Percentiles rank a stretch among this genome's conserved stretches.
Evolutionary conservation across 1,284 basidiomycete species (phyloP).

Genomic region (Thelephora terrestris): DNA sequence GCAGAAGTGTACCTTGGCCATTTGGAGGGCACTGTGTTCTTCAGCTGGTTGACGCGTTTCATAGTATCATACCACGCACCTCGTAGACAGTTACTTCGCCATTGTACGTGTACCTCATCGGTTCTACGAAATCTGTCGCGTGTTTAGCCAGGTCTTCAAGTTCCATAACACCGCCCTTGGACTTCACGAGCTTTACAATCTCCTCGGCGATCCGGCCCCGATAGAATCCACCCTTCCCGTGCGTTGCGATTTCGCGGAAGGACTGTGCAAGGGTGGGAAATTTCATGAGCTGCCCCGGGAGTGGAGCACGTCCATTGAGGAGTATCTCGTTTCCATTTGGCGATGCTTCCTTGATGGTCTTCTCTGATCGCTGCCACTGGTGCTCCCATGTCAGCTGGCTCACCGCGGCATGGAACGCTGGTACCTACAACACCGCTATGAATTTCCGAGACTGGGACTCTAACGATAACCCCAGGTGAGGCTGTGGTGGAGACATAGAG

Average conservation of each 20-base stretch:
- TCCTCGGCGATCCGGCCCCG: slow-evolving; percentile 82
- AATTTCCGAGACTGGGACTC: slow-evolving; percentile 74
- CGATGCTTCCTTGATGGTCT: slow-evolving; percentile 72
- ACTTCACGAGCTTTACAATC: slow-evolving; percentile 78
- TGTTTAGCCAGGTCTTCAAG: slow-evolving; percentile 81
- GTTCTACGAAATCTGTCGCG: slow-evolving; percentile 71
- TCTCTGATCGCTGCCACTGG: slow-evolving; percentile 71
- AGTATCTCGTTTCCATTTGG: slow-evolving; percentile 81
- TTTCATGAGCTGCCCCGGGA: slow-evolving; percentile 68
- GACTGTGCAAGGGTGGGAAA: slow-evolving; percentile 78
- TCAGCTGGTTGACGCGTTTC: background rate
- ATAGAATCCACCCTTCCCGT: slow-evolving; percentile 90
- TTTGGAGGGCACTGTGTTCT: slow-evolving; percentile 76
- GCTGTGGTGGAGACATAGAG: background rate
- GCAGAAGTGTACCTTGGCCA: slow-evolving; percentile 56
- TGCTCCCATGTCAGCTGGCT: background rate
- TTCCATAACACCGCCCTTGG: slow-evolving; percentile 84
- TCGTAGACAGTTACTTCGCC: slow-evolving; percentile 78
- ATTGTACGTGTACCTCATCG: slow-evolving; percentile 84
- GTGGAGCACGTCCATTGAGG: slow-evolving; percentile 69
- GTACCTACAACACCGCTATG: slow-evolving; percentile 46
- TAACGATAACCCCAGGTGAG: slow-evolving; percentile 18
- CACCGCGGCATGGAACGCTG: background rate
- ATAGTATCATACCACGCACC: slow-evolving; percentile 32
- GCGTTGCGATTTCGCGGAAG: slow-evolving; percentile 68